phyloP scores from a whole-genome alignment of 1,139 yeast genomes.

The Pichia kudriavzevii region DNA sequence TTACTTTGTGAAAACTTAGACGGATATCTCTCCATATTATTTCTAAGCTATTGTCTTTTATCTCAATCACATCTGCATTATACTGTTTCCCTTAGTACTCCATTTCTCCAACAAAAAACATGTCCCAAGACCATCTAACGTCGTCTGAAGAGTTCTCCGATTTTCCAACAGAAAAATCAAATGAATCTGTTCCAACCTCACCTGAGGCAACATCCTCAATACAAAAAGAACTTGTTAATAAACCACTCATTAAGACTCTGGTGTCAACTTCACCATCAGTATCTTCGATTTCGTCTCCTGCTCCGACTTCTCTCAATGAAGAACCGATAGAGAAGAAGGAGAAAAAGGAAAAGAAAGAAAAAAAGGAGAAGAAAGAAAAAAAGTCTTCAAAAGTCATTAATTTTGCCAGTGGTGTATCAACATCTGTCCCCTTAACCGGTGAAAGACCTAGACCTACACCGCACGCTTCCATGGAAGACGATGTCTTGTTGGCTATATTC shows the following conservation, averaged over 20 bases:
- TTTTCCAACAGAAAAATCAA: slow-evolving; percentile 18
- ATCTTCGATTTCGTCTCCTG: slow-evolving; percentile 15
- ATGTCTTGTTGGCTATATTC: slow-evolving; percentile 67
- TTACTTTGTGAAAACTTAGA: slow-evolving; percentile 22
- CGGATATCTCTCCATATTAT: slow-evolving; percentile 28
- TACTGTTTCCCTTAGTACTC: background rate
- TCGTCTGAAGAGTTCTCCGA: slow-evolving; percentile 22
- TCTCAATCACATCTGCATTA: background rate
- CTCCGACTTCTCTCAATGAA: slow-evolving; percentile 3
- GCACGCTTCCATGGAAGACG: slow-evolving; percentile 64
- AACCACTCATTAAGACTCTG: too few relatives aligned
- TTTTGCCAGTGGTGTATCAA: slow-evolving; percentile 66
- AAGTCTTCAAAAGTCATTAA: slow-evolving; percentile 30
- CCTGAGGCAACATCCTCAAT: slow-evolving; percentile 24
- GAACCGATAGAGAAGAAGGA: slow-evolving; percentile 4
- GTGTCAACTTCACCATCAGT: slow-evolving; percentile 26
- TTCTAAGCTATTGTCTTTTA: background rate
- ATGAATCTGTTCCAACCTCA: slow-evolving; percentile 20
- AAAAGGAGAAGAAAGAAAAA: slow-evolving; percentile 24
- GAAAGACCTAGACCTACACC: slow-evolving; percentile 68
- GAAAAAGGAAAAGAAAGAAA: slow-evolving; percentile 15
- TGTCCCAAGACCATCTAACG: slow-evolving; percentile 13
- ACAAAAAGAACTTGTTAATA: too few relatives aligned
- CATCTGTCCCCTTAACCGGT: slow-evolving; percentile 73
- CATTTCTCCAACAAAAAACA: background rate